Evolutionary conservation across 306 rosid genomes (phyloP).

Genomic region (Inga leiocalycina): DNA sequence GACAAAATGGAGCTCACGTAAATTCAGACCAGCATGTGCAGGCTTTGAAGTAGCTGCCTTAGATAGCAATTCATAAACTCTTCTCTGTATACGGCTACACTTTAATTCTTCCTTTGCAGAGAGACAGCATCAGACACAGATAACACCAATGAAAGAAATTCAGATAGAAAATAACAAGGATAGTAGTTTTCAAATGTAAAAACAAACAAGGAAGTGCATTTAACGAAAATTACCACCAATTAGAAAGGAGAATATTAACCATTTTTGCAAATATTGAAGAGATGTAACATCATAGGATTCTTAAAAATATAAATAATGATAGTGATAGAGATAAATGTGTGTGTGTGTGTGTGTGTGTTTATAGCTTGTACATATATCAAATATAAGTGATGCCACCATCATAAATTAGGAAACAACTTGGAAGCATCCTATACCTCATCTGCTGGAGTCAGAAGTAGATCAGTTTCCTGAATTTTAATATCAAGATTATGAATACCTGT

Average conservation of each 20-base stretch:
- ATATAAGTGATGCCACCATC: neutral
- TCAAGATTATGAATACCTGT: constrained; percentile 65
- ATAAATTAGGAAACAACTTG: constrained; percentile 2
- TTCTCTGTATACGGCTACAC: constrained; percentile 71
- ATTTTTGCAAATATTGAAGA: neutral
- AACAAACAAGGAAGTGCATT: neutral
- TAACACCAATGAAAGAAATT: constrained; percentile 36
- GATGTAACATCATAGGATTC: neutral
- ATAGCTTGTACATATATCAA: neutral
- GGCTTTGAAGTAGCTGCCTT: constrained; percentile 70
- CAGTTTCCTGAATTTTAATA: constrained; percentile 67
- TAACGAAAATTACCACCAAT: neutral
- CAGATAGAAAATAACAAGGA: neutral
- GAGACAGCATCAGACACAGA: constrained; percentile 38
- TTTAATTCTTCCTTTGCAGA: constrained; percentile 90
- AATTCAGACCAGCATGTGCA: constrained; percentile 45
- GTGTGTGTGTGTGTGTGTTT: neutral
- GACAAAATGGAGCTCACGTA: constrained; percentile 76
- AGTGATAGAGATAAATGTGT: neutral
- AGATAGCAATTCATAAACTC: constrained; percentile 83
- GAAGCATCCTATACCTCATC: constrained; percentile 66
- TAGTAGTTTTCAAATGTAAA: constrained; percentile 9
- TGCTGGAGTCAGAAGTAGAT: constrained; percentile 63
- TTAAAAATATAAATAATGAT: neutral
- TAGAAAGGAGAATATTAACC: constrained; percentile 5